Evolutionary conservation across 2,329 filamentous ascomycete species (phyloP), one percentile per base, ranked within the genome.

Genomic region (Fusarium tupiense): DNA sequence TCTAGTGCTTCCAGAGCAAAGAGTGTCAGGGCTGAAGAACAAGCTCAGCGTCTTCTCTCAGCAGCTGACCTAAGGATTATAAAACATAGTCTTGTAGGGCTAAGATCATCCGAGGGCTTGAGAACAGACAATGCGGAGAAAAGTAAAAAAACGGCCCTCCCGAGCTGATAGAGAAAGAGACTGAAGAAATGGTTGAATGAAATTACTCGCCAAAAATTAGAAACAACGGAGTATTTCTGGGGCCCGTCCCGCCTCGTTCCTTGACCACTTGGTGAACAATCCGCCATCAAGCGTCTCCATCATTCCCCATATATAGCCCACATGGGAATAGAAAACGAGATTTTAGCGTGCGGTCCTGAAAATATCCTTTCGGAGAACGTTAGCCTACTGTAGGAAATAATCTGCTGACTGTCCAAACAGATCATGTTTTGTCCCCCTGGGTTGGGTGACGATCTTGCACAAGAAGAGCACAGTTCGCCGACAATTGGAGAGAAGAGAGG

Each of bases 71-170:
- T 37, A 57, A 22, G 22, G 5, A n/a, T 59, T 47, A 40, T 60
- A 41, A 43, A 52, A 57, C 40, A 33, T 26, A 38, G 17, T 26
- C 50, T 29, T 71, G 26, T n/a, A 46, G 56, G 64, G 47, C 60
- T 64, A 64, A 37, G n/a, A 38, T 19, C 24, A 38, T 38, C 41
- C 11, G 10, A 40, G 20, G 43, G 43, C 20, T 33, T 31, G 50
- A 56, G 52, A 49, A 69, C 43, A 69, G 69, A 73, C 40, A 53
- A 35, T 74, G 59, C 67, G 71, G 71, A 73, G 71, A 61, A 47
- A 41, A 62, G 56, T 20, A 61, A 61, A 41, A 41, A 47, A 22
- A 60, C 47, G 66, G 52, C 35, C 31, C 22, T 46, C 31, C 46
- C 47, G 37, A 46, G 31, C 20, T 24, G 17, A 6, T 19, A 16